phyloP scores from a whole-genome alignment of 108 stramenopile species.

The Cyclotella sp. region DNA sequence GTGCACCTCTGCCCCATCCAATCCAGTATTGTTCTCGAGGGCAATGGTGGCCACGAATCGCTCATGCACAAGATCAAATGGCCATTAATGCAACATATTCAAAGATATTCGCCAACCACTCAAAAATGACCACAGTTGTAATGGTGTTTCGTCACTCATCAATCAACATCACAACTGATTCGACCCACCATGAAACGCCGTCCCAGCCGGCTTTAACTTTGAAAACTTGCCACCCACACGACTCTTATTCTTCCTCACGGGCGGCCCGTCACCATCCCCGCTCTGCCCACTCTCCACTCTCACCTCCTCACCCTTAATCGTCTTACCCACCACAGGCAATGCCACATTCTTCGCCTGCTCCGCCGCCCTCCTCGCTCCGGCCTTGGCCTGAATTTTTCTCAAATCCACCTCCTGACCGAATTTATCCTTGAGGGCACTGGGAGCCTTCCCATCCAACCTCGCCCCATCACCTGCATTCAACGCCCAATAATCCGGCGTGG shows the following conservation, averaged over 20 bases:
- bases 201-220: conserved; percentile 61
- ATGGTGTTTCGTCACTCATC: too few relatives aligned
- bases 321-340: conserved; percentile 61
- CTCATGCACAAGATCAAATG: too few relatives aligned
- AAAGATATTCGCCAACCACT: too few relatives aligned
- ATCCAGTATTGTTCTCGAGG: too few relatives aligned
- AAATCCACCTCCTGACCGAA: conserved; percentile 79
- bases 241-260: conserved; percentile 73
- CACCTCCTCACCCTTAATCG: conserved; percentile 46
- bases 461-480: conserved; percentile 82
- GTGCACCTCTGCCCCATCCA: too few relatives aligned
- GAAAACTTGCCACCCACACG: conserved; percentile 79
- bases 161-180: conserved; percentile 51
- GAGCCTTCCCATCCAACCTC: conserved; percentile 82
- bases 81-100: too few relatives aligned
- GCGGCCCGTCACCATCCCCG: conserved; percentile 34
- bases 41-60: too few relatives aligned
- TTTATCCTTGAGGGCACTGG: conserved; percentile 71
- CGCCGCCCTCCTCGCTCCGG: conserved; percentile 69
- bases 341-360: conserved; percentile 50
- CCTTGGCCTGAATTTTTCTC: conserved; percentile 75
- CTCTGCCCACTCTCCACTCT: conserved; percentile 24
- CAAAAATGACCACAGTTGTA: too few relatives aligned
- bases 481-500: conserved; percentile 89
- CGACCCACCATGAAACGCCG: conserved; percentile 70